Evolutionary conservation across 345 rosid species (phyloP).

Genomic region (Kernera saxatilis): DNA sequence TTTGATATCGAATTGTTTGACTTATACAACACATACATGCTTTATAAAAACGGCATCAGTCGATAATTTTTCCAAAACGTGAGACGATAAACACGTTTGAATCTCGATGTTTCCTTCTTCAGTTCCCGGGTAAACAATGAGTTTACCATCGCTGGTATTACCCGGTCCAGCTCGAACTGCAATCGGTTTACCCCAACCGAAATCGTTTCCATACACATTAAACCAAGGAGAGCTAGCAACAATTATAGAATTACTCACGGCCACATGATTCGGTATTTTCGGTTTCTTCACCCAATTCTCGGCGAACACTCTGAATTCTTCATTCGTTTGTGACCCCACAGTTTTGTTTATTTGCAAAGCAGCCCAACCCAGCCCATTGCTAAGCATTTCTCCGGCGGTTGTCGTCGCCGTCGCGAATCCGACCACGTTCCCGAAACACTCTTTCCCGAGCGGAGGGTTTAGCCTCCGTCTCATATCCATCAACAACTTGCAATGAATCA

Average conservation of each 20-base stretch:
- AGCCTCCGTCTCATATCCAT: constrained; percentile 24
- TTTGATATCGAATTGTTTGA: background rate
- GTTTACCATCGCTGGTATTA: constrained; percentile 18
- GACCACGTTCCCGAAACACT: constrained; percentile 13
- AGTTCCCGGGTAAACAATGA: constrained; percentile 20
- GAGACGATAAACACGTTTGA: constrained; percentile 20
- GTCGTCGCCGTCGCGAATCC: constrained; percentile 8
- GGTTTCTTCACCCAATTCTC: constrained; percentile 31
- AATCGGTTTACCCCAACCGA: constrained; percentile 41
- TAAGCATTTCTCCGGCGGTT: background rate
- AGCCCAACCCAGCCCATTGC: constrained; percentile 19
- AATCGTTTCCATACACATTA: constrained; percentile 36
- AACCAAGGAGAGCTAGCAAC: constrained; percentile 35
- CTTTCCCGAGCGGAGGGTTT: constrained; percentile 10
- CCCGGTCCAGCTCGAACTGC: constrained; percentile 27
- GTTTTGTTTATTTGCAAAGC: constrained; percentile 14
- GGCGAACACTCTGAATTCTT: background rate
- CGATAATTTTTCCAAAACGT: constrained; percentile 1
- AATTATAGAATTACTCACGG: background rate
- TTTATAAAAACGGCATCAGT: constrained; percentile 22
- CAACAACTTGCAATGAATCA: background rate
- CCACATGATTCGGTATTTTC: background rate
- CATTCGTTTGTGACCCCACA: constrained; percentile 19
- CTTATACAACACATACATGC: background rate
- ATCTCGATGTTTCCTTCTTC: constrained; percentile 39